phyloP scores from a whole-genome alignment of 805 yeast genomes.

The Pichia eremophila region DNA sequence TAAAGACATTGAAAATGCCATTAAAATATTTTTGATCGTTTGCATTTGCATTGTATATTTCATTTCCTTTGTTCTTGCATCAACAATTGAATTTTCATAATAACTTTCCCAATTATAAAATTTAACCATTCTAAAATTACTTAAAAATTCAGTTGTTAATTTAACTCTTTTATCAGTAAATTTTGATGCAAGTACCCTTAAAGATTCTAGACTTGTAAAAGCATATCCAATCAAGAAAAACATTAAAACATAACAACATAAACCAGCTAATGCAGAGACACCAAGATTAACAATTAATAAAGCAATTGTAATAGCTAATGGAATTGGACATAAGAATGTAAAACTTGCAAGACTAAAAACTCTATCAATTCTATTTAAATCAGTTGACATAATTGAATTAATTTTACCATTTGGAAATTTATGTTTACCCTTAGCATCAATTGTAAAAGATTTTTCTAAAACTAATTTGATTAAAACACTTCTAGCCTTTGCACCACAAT shows the following conservation, averaged over 20 bases:
- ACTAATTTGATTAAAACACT: slow-evolving; percentile 62
- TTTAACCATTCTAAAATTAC: slow-evolving; percentile 72
- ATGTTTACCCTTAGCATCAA: slow-evolving; percentile 53
- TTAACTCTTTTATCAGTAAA: slow-evolving; percentile 73
- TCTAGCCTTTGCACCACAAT: slow-evolving; percentile 61
- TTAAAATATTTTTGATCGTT: slow-evolving; percentile 42
- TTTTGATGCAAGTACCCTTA: slow-evolving; percentile 44
- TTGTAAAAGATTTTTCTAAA: slow-evolving; percentile 52
- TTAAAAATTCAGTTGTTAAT: slow-evolving; percentile 67
- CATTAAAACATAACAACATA: slow-evolving; percentile 45
- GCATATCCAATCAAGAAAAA: slow-evolving; percentile 34
- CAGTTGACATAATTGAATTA: slow-evolving; percentile 74
- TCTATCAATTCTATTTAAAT: slow-evolving; percentile 68
- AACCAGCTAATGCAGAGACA: slow-evolving; percentile 62
- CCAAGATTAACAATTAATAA: slow-evolving; percentile 66
- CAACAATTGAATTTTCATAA: slow-evolving; percentile 46
- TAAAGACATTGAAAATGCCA: slow-evolving; percentile 51
- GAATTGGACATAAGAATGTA: slow-evolving; percentile 52
- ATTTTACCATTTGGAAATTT: slow-evolving; percentile 61
- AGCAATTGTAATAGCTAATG: slow-evolving; percentile 52
- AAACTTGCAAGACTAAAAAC: slow-evolving; percentile 47
- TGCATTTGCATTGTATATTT: slow-evolving; percentile 49
- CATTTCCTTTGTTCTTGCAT: slow-evolving; percentile 57
- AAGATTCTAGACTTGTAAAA: slow-evolving; percentile 40
- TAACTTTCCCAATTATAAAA: slow-evolving; percentile 88